Percentiles rank a stretch among this genome's conserved stretches.
These are phyloP conservation scores for Cornus florida DNA, from an alignment of 148 eudicot species.

Conservation along the genomic window DNA sequence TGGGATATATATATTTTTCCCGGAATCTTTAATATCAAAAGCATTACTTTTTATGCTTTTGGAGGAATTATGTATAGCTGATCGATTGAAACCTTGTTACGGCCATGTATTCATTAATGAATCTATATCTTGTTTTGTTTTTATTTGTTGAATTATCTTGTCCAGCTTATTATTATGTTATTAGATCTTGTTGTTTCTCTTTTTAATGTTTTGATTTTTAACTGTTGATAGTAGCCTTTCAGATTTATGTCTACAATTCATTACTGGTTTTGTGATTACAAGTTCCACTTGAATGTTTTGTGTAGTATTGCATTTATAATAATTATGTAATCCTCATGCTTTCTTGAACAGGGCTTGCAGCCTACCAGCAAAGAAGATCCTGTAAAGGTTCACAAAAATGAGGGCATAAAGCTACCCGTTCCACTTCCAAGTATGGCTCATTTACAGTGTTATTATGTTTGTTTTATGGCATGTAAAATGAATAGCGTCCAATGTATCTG, in stretches of 20 bases:
- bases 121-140: not conserved
- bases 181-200: not conserved
- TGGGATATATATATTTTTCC: too few relatives aligned
- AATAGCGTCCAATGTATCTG: too few relatives aligned
- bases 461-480: not conserved
- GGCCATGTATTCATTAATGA: not conserved
- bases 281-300: conserved; percentile 4
- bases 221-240: not conserved
- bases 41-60: not conserved
- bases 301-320: not conserved
- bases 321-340: conserved; percentile 2
- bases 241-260: not conserved
- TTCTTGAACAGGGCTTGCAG: conserved; percentile 42
- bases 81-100: not conserved
- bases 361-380: conserved; percentile 29
- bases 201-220: too few relatives aligned
- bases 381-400: conserved; percentile 24
- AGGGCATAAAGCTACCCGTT: conserved; percentile 19
- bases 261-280: not conserved
- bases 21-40: too few relatives aligned
- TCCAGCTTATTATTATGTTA: not conserved
- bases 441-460: conserved; percentile 8
- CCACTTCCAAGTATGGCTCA: conserved; percentile 43
- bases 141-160: not conserved
- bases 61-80: not conserved